Evolutionary conservation across 2,329 filamentous ascomycete species (phyloP).

Genomic region (Calonectria pteridis): DNA sequence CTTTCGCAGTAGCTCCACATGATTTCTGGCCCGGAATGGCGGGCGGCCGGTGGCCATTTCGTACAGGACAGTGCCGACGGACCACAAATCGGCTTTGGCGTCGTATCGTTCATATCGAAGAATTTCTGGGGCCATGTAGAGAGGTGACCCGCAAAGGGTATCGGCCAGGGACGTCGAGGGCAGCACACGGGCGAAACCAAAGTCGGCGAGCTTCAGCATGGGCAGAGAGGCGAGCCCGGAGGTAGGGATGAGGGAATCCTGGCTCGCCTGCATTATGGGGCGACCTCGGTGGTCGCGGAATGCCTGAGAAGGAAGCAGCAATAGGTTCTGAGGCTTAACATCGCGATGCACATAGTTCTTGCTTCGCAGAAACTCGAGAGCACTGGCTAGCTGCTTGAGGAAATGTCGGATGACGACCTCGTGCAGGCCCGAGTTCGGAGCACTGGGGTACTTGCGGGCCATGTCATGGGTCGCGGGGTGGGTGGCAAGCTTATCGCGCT

Average conservation of each 20-base stretch:
- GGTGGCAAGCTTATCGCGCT: conserved; percentile 82
- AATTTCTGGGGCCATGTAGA: conserved; percentile 99
- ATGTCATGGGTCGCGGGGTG: conserved; percentile 89
- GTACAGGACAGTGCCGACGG: conserved; percentile 92
- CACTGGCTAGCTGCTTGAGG: conserved; percentile 92
- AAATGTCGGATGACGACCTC: conserved; percentile 98
- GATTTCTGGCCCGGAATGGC: conserved; percentile 92
- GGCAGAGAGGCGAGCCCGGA: conserved; percentile 87
- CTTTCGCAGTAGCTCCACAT: conserved; percentile 91
- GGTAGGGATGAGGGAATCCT: conserved; percentile 83
- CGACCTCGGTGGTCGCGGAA: conserved; percentile 68
- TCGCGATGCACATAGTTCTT: conserved; percentile 95
- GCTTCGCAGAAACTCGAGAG: conserved; percentile 86
- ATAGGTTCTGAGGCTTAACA: conserved; percentile 95
- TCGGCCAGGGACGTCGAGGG: conserved; percentile 93
- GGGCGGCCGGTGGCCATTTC: conserved; percentile 95
- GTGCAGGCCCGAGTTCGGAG: conserved; percentile 85
- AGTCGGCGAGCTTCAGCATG: conserved; percentile 98
- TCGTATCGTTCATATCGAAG: conserved; percentile 97
- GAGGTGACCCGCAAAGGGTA: conserved; percentile 93
- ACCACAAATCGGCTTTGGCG: conserved; percentile 97
- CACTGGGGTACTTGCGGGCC: conserved; percentile 92
- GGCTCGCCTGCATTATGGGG: conserved; percentile 81
- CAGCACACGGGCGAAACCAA: conserved; percentile 95
- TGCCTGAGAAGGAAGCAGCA: conserved; percentile 85